Evolutionary conservation across 805 yeast species (phyloP), one percentile per base, ranked within the genome.

Genomic region (Ogataea pignaliae): DNA sequence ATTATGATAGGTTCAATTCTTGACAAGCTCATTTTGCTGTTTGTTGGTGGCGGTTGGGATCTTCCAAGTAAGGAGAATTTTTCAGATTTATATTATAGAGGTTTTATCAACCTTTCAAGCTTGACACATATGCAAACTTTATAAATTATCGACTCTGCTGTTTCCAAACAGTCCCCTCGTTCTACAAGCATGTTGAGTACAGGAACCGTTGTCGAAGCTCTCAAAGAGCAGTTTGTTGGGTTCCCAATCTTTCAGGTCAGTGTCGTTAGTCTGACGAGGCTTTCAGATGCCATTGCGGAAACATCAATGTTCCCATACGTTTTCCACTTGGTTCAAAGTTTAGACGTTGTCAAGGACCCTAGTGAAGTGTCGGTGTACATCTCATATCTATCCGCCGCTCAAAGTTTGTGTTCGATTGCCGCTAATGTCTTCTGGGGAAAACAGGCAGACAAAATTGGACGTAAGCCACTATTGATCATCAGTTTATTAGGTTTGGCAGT

Each of bases 341-440:
- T n/a, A 65, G 72, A 34, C 7, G 43, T 43, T 7, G 26, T 46
- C 2, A 64, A 68, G 18, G 76, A 76, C 39, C 42, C 35, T 26
- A 69, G 74, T 17, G 73, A 75, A 37, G 75, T 81, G 33, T 69
- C 83, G 3, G 72, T 70, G 42, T 81, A 78, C 57, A 75, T 84
- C 9, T 85, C 86, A 5, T 79, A 79, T 53, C 61, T 80, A 44
- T 72, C 83, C 0, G 73, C 85, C 0, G 66, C 75, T 12, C 79
- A 78, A 61, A 81, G 85, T 29, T 67, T 81, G n/a, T 73, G 71
- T 46, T 85, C 80, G 55, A 74, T 77, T 41, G 45, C 79, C 14
- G 76, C 76, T 38, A 75, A 80, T 36, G 69, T 78, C 30, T 71
- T 74, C 43, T 81, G 86, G 86, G 83, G 85, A 5, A 61, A 64